These are phyloP conservation scores for Incumbomyces lentus DNA, from an alignment of 2,329 filamentous ascomycete genomes.

Conservation along the genomic window DNA sequence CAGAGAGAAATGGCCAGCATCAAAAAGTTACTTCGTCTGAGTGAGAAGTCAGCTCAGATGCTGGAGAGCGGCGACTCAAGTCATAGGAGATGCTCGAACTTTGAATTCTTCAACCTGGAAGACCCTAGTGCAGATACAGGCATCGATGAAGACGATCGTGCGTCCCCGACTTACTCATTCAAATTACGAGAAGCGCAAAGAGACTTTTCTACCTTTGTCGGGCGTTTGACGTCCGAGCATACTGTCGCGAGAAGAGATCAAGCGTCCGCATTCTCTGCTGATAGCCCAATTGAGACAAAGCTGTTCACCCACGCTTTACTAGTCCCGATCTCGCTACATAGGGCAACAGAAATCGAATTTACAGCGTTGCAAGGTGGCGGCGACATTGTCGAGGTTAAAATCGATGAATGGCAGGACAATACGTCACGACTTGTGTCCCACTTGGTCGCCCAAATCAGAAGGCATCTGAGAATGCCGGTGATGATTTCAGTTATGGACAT, in stretches of 20 bases:
- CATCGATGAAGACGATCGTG: slow-evolving; percentile 27
- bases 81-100: slow-evolving; percentile 39
- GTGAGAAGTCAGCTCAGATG: slow-evolving; percentile 33
- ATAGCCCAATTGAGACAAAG: slow-evolving; percentile 49
- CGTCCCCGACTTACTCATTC: slow-evolving; percentile 37
- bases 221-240: slow-evolving; percentile 45
- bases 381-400: slow-evolving; percentile 51
- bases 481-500: slow-evolving; percentile 44
- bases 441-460: slow-evolving; percentile 48
- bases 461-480: slow-evolving; percentile 47
- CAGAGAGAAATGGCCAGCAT: slow-evolving; percentile 32
- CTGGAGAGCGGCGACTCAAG: slow-evolving; percentile 35
- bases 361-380: slow-evolving; percentile 47
- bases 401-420: slow-evolving; percentile 47
- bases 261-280: slow-evolving; percentile 52
- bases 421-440: slow-evolving; percentile 42
- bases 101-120: slow-evolving; percentile 39
- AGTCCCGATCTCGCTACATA: slow-evolving; percentile 28
- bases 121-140: slow-evolving; percentile 30
- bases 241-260: slow-evolving; percentile 41
- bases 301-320: slow-evolving; percentile 36
- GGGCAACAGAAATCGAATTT: slow-evolving; percentile 31
- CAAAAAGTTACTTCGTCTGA: slow-evolving; percentile 32
- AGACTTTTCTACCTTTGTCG: slow-evolving; percentile 51
- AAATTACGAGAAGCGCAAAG: slow-evolving; percentile 45